Conservation (phyloP, 2,329 filamentous ascomycete species). For the Davidsoniella eucalypti region DNA sequence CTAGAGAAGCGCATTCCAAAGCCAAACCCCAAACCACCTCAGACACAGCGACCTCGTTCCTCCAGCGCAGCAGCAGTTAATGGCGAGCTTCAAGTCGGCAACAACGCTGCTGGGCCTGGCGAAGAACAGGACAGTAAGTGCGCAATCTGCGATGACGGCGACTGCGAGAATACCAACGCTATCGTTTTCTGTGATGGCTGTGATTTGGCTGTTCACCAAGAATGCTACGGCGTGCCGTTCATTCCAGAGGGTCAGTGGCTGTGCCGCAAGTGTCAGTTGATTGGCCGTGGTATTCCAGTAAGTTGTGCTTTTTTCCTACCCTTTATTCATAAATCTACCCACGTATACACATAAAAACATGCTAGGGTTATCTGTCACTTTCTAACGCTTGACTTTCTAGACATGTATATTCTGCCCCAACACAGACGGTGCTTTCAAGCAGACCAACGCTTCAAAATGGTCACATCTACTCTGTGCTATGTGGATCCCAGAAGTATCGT, state of each 20-base stretch:
- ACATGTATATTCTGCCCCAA: conserved; percentile 98
- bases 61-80: conserved; percentile 92
- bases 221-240: conserved; percentile 96
- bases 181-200: conserved; percentile 99
- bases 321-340: no score
- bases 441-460: conserved; percentile 93
- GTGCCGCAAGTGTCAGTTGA: conserved; percentile 89
- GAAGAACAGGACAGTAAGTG: conserved; percentile 97
- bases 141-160: conserved; percentile 95
- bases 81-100: conserved; percentile 56
- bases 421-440: conserved; percentile 93
- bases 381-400: conserved; percentile 21
- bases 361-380: background rate
- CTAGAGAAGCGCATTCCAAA: conserved; percentile 95
- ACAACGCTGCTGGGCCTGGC: conserved; percentile 25
- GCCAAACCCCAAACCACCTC: conserved; percentile 86
- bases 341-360: background rate
- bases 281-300: conserved; percentile 76
- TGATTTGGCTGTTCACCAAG: conserved; percentile 92
- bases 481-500: conserved; percentile 94
- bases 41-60: conserved; percentile 81
- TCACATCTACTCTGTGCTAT: conserved; percentile 90
- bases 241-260: conserved; percentile 98
- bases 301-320: conserved; percentile 20
- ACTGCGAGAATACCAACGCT: conserved; percentile 97